Evolutionary conservation across 805 yeast genomes (phyloP), one percentile per base, ranked within the genome.

Genomic region (Jamesozyma hellenica): DNA sequence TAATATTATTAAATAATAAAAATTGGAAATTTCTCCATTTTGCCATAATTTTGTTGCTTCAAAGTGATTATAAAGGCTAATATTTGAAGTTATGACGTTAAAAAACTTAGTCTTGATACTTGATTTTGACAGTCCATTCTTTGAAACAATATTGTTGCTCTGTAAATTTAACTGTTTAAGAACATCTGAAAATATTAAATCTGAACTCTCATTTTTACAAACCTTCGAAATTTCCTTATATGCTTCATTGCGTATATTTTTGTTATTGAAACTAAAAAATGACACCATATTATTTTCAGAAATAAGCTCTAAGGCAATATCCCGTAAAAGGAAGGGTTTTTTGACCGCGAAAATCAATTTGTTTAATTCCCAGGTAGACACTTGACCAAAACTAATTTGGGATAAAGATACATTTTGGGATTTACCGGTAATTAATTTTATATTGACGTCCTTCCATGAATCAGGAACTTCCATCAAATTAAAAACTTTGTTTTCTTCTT

Each of bases 241-340:
- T 11, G 82, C 70, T 1, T 62, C 43, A 53, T 86, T 86, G 41
- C 95, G 62, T 18, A 65, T 68, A 28, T 58, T 63, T 4, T 67
- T 64, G 17, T 69, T 64, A n/a, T 67, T 60, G 36, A 85, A 79
- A 0, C 90, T 82, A 7, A 86, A 64, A 42, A 86, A 62, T 30
- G 77, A 68, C 45, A 84, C 81, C 1, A 78, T 72, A 0, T 92
- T 94, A 56, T 80, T 77, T 19, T 71, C 70, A 55, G 84, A 82
- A 45, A 83, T 78, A 51, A 85, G 60, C 52, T 86, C 95, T 28
- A 85, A 53, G 0, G 92, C 95, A 34, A 82, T 82, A 58, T 85
- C 94, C 40, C 95, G 64, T 13, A 86, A 63, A 15, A 86, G 57
- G 50, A 85, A 86, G 29, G 81, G 85, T 38, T 94, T 63, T 46